phyloP scores from a whole-genome alignment of 1,139 yeast species.

The Nematodospora anomalae region DNA sequence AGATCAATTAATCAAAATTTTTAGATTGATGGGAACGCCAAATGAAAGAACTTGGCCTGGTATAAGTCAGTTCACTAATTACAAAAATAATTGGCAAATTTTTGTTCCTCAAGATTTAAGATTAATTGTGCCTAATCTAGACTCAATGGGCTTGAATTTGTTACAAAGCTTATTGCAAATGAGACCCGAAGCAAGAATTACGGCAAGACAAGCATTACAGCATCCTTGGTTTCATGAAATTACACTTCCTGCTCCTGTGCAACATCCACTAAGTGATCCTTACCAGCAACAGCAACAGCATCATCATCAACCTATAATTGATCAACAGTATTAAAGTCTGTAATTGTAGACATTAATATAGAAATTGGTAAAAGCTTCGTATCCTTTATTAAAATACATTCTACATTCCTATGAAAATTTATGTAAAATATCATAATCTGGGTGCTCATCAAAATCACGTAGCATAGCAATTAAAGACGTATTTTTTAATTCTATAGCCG shows the following conservation, averaged over 20 bases:
- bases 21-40: constrained; percentile 95
- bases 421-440: constrained; percentile 12
- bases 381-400: too few species aligned
- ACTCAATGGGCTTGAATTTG: constrained; percentile 77
- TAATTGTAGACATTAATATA: constrained; percentile 1
- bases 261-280: constrained; percentile 36
- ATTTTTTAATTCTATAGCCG: constrained; percentile 11
- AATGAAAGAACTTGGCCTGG: constrained; percentile 97
- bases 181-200: constrained; percentile 88
- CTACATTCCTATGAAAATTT: constrained; percentile 4
- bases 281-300: constrained; percentile 36
- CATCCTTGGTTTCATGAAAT: constrained; percentile 96
- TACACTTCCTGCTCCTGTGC: constrained; percentile 41
- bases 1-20: constrained; percentile 86
- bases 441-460: constrained; percentile 8
- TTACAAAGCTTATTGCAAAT: constrained; percentile 77
- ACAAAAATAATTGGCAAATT: constrained; percentile 72
- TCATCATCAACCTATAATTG: constrained; percentile 17
- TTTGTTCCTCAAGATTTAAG: constrained; percentile 85
- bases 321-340: constrained; percentile 16
- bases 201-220: constrained; percentile 89
- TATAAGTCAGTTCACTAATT: constrained; percentile 81
- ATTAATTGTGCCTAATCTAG: constrained; percentile 72
- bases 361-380: neutral
- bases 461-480: constrained; percentile 9